Percentiles rank a stretch among this genome's conserved stretches.
Conservation (phyloP, 257 asterid genomes). For the Solanum chmielewskii region DNA sequence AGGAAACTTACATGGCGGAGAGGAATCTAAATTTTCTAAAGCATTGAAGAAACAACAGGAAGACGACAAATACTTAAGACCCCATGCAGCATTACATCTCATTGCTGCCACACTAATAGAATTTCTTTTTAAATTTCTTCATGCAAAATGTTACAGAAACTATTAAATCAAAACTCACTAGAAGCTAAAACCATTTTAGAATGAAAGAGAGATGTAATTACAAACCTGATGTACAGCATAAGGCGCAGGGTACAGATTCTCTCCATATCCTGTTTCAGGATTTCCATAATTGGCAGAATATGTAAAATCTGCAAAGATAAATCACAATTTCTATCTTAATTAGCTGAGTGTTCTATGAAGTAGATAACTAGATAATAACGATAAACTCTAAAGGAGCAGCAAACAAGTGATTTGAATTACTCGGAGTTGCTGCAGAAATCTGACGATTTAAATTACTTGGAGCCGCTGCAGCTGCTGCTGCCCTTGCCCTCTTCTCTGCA, state of each 20-base stretch:
- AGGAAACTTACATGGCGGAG: not conserved
- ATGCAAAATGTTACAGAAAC: not conserved
- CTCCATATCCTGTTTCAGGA: conserved; percentile 36
- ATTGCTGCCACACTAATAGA: not conserved
- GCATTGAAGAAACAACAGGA: not conserved
- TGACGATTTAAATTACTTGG: conserved; percentile 22
- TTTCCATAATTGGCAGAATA: conserved; percentile 21
- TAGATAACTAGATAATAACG: not conserved
- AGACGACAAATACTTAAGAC: not conserved
- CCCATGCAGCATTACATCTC: not conserved
- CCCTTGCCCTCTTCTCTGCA: conserved; percentile 54
- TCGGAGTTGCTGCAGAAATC: conserved; percentile 22
- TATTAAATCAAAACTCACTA: not conserved
- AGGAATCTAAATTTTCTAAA: not conserved
- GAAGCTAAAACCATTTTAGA: not conserved
- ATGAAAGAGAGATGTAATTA: not conserved
- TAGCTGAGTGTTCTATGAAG: not conserved
- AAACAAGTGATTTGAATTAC: conserved; percentile 12
- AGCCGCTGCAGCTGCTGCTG: conserved; percentile 32
- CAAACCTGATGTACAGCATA: conserved; percentile 44
- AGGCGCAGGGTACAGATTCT: conserved; percentile 16
- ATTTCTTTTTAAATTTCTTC: not conserved
- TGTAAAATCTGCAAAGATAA: conserved; percentile 27
- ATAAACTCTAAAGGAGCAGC: not conserved
- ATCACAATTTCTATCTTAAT: not conserved